Conservation (phyloP, 257 asterid species). For the Salvia splendens region DNA sequence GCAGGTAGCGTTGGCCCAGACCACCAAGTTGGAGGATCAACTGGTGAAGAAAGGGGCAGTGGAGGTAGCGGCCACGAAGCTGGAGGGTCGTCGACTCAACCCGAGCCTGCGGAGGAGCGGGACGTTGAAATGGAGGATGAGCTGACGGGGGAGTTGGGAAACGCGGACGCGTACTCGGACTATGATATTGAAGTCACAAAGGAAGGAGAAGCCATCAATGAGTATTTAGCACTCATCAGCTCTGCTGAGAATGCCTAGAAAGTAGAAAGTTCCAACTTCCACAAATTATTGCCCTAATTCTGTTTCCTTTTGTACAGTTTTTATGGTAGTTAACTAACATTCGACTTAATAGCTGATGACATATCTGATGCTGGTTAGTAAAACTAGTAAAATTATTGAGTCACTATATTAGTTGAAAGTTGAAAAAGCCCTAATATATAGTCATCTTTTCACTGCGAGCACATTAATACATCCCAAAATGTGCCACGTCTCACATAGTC, state of each 20-base stretch:
- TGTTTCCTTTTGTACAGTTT: neutral
- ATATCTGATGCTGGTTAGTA: neutral
- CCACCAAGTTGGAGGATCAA: conserved; percentile 23
- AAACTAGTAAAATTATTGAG: neutral
- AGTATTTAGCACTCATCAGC: conserved; percentile 64
- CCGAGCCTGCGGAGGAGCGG: conserved; percentile 29
- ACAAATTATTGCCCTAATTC: neutral
- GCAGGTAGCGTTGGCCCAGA: conserved; percentile 22
- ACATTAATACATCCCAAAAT: too few species aligned
- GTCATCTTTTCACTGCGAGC: too few species aligned
- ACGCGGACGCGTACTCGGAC: conserved; percentile 74
- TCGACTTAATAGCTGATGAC: neutral
- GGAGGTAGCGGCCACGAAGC: neutral
- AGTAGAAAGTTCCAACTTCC: neutral
- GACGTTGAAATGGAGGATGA: conserved; percentile 84
- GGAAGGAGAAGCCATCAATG: conserved; percentile 88
- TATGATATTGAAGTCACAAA: conserved; percentile 72
- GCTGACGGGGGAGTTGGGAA: conserved; percentile 64
- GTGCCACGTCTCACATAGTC: too few species aligned
- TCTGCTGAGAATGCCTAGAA: conserved; percentile 34
- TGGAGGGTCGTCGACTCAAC: conserved; percentile 37
- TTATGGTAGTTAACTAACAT: neutral
- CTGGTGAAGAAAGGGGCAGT: conserved; percentile 29
- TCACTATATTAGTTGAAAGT: too few species aligned
- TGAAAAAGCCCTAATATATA: too few species aligned